Percentiles rank a stretch among this genome's conserved stretches.
phyloP scores from a whole-genome alignment of 768 basidiomycete species.

The Naganishia randhawae region DNA sequence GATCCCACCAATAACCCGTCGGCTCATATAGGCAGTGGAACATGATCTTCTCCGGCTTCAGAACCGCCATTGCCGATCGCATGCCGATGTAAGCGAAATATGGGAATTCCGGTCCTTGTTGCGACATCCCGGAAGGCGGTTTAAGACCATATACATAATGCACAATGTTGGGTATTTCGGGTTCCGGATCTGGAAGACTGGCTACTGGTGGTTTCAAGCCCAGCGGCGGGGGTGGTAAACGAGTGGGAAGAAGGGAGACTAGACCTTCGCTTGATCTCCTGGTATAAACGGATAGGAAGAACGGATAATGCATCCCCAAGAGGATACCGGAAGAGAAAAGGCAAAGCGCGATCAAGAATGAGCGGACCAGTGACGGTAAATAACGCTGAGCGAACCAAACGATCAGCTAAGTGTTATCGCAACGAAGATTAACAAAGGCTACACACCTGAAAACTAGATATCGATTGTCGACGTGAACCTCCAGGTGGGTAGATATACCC shows the following conservation, averaged over 20 bases:
- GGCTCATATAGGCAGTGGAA: constrained; percentile 48
- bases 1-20: constrained; percentile 47
- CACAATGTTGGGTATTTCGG: constrained; percentile 43
- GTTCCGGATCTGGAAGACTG: constrained; percentile 33
- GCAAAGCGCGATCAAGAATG: neutral
- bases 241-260: constrained; percentile 28
- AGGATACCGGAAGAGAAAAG: constrained; percentile 35
- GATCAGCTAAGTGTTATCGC: neutral
- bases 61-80: constrained; percentile 39
- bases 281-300: constrained; percentile 41
- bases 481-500: neutral
- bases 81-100: constrained; percentile 48
- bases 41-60: constrained; percentile 45
- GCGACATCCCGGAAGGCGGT: constrained; percentile 27
- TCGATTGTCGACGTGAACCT: constrained; percentile 1
- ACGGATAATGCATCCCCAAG: constrained; percentile 36
- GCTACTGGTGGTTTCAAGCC: constrained; percentile 21
- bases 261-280: constrained; percentile 27
- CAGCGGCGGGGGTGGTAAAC: constrained; percentile 32
- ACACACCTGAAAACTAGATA: neutral
- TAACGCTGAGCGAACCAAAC: neutral
- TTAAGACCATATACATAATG: constrained; percentile 50
- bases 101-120: constrained; percentile 34
- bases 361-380: neutral
- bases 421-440: neutral